Base-by-base conservation (phyloP, 768 basidiomycete genomes). In the Termitomyces sp. region DNA sequence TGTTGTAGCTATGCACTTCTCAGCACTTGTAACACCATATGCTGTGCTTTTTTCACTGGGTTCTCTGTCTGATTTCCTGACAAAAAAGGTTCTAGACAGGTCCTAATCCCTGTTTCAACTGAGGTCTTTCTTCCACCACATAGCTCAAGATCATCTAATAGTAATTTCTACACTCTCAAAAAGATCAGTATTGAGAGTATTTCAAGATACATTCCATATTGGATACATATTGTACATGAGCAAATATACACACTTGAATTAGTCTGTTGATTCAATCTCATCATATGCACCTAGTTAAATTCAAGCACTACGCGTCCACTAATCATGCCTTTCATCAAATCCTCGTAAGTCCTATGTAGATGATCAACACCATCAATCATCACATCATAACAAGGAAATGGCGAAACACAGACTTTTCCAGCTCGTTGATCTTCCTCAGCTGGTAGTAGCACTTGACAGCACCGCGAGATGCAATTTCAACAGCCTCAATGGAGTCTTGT, bases 401-500 rank as follows among this genome's bases (percentile, higher is more conserved):
- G n/a, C 42, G 53, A 6, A 46, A 14, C n/a, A 76, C 84, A 61
- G 58, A 85, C 80, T 76, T 69, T 36, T 75, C 68, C 42, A 90
- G 77, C 3, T 83, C 79, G 0, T 72, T 63, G 41, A 92, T 71
- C 0, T 74, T 73, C 68, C 73, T 79, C 49, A 72, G 50, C 42
- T 61, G 68, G 61, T 75, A 87, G 62, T 75, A 75, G 58, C 84
- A 83, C 68, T 83, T 87, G 56, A 92, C 87, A 52, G 81, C 81
- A 18, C 90, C 90, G 36, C 74, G 67, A 0, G 86, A 80, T 1
- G 91, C 92, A 49, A 94, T 85, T 4, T 83, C 80, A 47, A 94
- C 72, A 0, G 93, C 88, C 69, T 96, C 93, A 13, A 79, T 69
- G 3, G 92, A 85, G 65, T 95, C 93, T 70, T 93, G 91, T 41